These are phyloP conservation scores for Mucor irregularis DNA, from an alignment of 371 early-diverging fungal genomes.

Conservation along the genomic window DNA sequence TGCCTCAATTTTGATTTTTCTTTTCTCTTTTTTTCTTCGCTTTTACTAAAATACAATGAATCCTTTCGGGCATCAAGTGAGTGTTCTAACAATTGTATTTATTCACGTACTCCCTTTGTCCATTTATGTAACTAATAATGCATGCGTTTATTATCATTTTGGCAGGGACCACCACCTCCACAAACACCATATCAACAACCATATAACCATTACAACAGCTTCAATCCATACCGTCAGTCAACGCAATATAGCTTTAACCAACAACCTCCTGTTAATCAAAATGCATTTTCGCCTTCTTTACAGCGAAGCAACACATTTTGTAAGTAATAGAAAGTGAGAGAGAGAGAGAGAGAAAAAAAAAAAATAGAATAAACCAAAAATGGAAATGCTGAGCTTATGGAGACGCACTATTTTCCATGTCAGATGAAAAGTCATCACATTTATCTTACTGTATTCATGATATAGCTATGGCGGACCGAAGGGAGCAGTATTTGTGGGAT, in stretches of 20 bases:
- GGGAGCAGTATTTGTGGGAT: conserved; percentile 51
- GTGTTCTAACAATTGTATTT: too few relatives aligned
- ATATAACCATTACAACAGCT: too few relatives aligned
- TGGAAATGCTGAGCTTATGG: too few relatives aligned
- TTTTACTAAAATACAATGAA: neutral
- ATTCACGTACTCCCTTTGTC: too few relatives aligned
- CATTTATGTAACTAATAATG: too few relatives aligned
- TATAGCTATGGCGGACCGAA: conserved; percentile 20
- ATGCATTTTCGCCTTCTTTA: conserved; percentile 1
- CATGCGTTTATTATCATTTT: too few relatives aligned
- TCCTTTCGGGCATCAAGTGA: neutral
- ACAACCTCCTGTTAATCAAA: neutral
- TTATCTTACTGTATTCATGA: too few relatives aligned
- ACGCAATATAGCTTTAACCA: neutral
- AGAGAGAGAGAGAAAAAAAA: neutral
- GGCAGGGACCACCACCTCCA: neutral
- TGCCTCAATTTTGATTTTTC: too few relatives aligned
- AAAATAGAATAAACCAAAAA: neutral
- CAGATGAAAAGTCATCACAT: too few relatives aligned
- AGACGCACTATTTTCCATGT: too few relatives aligned
- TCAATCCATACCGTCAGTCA: neutral
- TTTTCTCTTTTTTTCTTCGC: neutral
- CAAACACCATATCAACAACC: neutral
- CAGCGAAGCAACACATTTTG: conserved; percentile 15
- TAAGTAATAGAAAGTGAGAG: too few relatives aligned